Base-by-base conservation (phyloP, 2,329 filamentous ascomycete genomes). In the Whalleya microplaca region DNA sequence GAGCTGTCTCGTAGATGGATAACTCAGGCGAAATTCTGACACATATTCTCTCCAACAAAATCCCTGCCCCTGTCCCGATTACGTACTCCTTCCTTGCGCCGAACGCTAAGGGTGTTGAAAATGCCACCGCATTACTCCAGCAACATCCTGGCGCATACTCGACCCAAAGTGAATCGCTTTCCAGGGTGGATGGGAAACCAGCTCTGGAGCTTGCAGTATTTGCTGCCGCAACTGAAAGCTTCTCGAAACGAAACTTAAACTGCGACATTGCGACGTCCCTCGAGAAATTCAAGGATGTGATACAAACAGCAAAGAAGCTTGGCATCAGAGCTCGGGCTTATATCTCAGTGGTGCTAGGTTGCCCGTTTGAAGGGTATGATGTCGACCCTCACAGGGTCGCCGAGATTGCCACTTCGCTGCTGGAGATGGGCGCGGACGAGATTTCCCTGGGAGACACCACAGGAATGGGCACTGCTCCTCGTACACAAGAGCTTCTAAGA, bases 401-500 rank as follows among this genome's bases (percentile, higher is more conserved):
- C 0, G 82, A 88, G 63, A 84, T 90, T 44, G 88, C 89, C 0
- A 83, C 79, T 58, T 86, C 79, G 68, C 76, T 96, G 47, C 80
- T 96, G 1, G 90, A 93, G 69, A 90, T 94, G 80, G 93, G 93
- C 18, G 93, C 91, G 19, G 91, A 96, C 69, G 92, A 96, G 78
- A 92, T 97, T 64, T 90, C 90, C 1, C 83, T 96, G 0, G 92
- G 92, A 6, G 93, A 96, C 69, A 97, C 93, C 0, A 94, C 92
- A 0, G 93, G 93, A 18, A 92, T 96, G 83, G 93, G 92, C 29
- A 96, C 91, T 0, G 69, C 68, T 10, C 64, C 67, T 2, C 69
- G 71, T 2, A 72, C 69, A 0, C 66, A 70, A 52, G 70, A 80
- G 56, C 72, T 86, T 5, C 70, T 86, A 46, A 76, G 77, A 47